Conservation (phyloP, 1,139 yeast genomes). For the Chernovozyma sophiae-reginae region DNA sequence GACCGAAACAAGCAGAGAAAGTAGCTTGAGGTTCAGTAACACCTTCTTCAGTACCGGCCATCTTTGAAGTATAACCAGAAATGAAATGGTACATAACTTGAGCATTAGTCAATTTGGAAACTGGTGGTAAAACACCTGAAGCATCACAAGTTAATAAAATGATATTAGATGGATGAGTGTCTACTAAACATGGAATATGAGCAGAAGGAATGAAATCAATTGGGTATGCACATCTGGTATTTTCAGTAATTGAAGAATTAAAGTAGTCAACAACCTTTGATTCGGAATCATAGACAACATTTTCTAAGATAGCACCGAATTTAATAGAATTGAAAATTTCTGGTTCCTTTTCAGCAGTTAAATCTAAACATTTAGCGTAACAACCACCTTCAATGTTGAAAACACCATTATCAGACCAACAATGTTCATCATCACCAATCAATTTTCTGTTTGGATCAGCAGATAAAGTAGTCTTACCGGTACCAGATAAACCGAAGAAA, state of each 20-base stretch:
- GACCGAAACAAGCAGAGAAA: slow-evolving; percentile 98
- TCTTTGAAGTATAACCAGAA: slow-evolving; percentile 97
- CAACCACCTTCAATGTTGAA: slow-evolving; percentile 99
- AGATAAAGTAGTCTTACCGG: slow-evolving; percentile 96
- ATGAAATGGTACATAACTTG: slow-evolving; percentile 99
- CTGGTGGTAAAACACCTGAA: slow-evolving; percentile 96
- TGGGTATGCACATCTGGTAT: slow-evolving; percentile 98
- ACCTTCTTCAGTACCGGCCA: slow-evolving; percentile 99
- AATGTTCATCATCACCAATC: slow-evolving; percentile 99
- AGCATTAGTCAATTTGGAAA: slow-evolving; percentile 86
- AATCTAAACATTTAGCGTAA: slow-evolving; percentile 95
- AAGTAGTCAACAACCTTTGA: slow-evolving; percentile 84
- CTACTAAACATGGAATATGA: slow-evolving; percentile 89
- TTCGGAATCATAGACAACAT: slow-evolving; percentile 78
- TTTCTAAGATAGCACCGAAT: slow-evolving; percentile 93
- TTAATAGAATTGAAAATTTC: slow-evolving; percentile 94
- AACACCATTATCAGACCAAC: slow-evolving; percentile 98
- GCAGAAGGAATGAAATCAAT: slow-evolving; percentile 96
- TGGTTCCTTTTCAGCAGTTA: slow-evolving; percentile 91
- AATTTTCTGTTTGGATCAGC: slow-evolving; percentile 93
- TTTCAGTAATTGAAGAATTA: slow-evolving; percentile 82
- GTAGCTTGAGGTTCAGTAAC: slow-evolving; percentile 98
- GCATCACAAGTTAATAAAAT: slow-evolving; percentile 96
- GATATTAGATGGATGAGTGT: slow-evolving; percentile 88
- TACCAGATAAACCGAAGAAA: slow-evolving; percentile 96